These are phyloP conservation scores for Xylariaceae sp. DNA, from an alignment of 2,329 filamentous ascomycete species.

Conservation along the genomic window DNA sequence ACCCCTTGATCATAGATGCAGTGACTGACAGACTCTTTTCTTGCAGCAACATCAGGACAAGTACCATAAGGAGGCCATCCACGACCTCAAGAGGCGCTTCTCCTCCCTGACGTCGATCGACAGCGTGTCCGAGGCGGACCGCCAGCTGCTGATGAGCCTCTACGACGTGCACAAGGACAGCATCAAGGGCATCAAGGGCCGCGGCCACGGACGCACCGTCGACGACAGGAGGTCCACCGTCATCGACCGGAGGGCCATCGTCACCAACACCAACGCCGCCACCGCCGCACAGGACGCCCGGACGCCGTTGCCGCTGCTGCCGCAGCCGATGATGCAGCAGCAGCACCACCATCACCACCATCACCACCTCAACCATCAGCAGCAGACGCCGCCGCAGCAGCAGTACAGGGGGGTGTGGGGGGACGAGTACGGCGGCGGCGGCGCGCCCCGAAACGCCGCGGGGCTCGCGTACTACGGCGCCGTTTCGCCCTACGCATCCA, in stretches of 20 bases:
- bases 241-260: too few relatives aligned
- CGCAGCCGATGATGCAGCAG: too few relatives aligned
- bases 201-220: constrained; percentile 76
- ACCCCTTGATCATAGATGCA: too few relatives aligned
- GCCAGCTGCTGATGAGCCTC: constrained; percentile 78
- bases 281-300: too few relatives aligned
- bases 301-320: too few relatives aligned
- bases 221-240: constrained; percentile 17
- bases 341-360: too few relatives aligned
- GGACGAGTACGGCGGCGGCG: neutral
- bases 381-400: too few relatives aligned
- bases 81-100: constrained; percentile 63
- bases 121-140: constrained; percentile 62
- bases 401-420: too few relatives aligned
- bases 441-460: constrained; percentile 10
- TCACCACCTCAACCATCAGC: too few relatives aligned
- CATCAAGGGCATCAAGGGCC: constrained; percentile 96
- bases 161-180: constrained; percentile 88
- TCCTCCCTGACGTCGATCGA: constrained; percentile 47
- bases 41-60: constrained; percentile 68
- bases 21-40: constrained; percentile 4
- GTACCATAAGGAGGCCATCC: constrained; percentile 72
- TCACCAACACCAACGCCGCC: too few relatives aligned
- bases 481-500: too few relatives aligned
- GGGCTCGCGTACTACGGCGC: constrained; percentile 22